Conservation (phyloP, 2,329 filamentous ascomycete genomes). For the Claviceps africana region DNA sequence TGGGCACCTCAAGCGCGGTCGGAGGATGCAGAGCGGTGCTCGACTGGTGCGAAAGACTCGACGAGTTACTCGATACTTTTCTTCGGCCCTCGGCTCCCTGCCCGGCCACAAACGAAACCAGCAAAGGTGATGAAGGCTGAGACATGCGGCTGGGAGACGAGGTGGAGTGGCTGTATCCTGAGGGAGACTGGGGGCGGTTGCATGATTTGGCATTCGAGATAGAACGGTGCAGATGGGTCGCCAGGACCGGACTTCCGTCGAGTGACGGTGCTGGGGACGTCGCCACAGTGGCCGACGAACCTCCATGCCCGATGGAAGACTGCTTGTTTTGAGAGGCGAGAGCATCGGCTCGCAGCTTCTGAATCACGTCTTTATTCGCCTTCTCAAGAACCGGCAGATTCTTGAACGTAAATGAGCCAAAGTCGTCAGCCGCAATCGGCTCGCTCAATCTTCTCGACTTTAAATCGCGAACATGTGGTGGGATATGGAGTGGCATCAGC, state of each 20-base stretch:
- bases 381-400: slow-evolving; percentile 93
- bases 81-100: slow-evolving; percentile 64
- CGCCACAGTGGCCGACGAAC: slow-evolving; percentile 22
- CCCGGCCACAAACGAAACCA: slow-evolving; percentile 89
- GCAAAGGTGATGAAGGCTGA: slow-evolving; percentile 55
- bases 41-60: slow-evolving; percentile 68
- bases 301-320: slow-evolving; percentile 29
- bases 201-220: slow-evolving; percentile 68
- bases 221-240: slow-evolving; percentile 67
- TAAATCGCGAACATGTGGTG: slow-evolving; percentile 84
- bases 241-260: slow-evolving; percentile 73
- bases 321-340: slow-evolving; percentile 52
- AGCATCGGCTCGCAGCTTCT: slow-evolving; percentile 85
- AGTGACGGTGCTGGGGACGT: slow-evolving; percentile 54
- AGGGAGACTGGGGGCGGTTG: slow-evolving; percentile 76
- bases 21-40: slow-evolving; percentile 50
- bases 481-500: slow-evolving; percentile 90
- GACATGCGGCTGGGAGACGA: slow-evolving; percentile 78
- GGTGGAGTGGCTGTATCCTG: slow-evolving; percentile 61
- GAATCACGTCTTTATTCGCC: slow-evolving; percentile 96
- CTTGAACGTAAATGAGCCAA: slow-evolving; percentile 93
- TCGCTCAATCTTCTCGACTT: slow-evolving; percentile 83
- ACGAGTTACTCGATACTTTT: slow-evolving; percentile 85
- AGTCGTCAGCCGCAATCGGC: slow-evolving; percentile 78
- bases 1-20: slow-evolving; percentile 57